Evolutionary conservation across 2,329 filamentous ascomycete species (phyloP), one percentile per base, ranked within the genome.

Genomic region (Periconia macrospinosa): DNA sequence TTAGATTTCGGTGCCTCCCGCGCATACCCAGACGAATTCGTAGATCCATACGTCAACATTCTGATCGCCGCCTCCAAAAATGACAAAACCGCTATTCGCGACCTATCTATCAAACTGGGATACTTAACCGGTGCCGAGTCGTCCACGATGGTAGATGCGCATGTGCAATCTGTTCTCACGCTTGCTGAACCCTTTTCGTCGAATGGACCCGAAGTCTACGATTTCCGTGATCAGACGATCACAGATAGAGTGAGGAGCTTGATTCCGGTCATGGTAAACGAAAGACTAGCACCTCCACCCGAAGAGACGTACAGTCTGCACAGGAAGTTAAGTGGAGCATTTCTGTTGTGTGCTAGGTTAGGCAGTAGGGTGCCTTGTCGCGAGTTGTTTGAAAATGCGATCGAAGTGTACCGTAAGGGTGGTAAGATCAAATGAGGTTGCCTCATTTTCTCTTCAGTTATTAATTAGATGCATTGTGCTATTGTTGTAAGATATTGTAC

Each of bases 271-370:
- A 99, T 99, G 94, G 81, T 99, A 45, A 84, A 85, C 52, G 94
- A 99, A 79, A 79, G 94, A 35, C 77, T 99, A 18, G 86, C 91
- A 15, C 93, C 94, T 20, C 94, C 95, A 20, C 94, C 94, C 0
- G 95, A 99, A 77, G 94, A 99, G 80, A 99, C 94, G 49, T 99
- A 99, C 70, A 93, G 89, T 71, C 76, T 99, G 66, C 94, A 99
- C 75, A 85, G 94, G 56, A 99, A 99, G 78, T 78, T 99, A 50
- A 96, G 92, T 72, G 94, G 94, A 0, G 95, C 94, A 0, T 99
- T 99, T 71, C 75, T 99, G 67, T 80, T 99, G 17, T 99, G 94
- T 73, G 92, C 94, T 0, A 84, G 86, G 60, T 73, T 99, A 55
- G 92, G 91, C 2, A 96, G 91, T 71, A 83, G 85, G 59, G 92